Percentiles rank a stretch among this genome's conserved stretches.
Evolutionary conservation across 2,329 filamentous ascomycete genomes (phyloP).

Genomic region (Aspergillus oerlinghausenensis): DNA sequence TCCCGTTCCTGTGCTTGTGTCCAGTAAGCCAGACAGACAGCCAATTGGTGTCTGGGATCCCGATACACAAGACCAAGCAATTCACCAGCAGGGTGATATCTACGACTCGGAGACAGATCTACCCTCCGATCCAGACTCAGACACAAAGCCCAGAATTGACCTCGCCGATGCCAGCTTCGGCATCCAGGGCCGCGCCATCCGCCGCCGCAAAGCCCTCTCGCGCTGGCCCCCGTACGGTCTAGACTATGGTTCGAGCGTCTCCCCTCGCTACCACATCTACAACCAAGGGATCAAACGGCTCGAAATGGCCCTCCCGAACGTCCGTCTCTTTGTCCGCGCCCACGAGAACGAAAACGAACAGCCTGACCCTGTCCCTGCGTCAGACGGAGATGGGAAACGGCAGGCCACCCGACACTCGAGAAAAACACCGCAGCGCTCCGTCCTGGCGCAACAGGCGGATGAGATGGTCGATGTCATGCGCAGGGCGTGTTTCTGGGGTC

Average conservation of each 20-base stretch:
- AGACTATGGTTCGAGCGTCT: slow-evolving; percentile 26
- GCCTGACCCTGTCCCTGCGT: neutral
- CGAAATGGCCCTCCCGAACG: slow-evolving; percentile 30
- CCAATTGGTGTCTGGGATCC: slow-evolving; percentile 8
- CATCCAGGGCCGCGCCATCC: slow-evolving; percentile 11
- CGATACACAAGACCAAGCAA: slow-evolving; percentile 1
- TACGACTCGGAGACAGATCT: neutral
- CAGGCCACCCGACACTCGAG: neutral
- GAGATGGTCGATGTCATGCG: slow-evolving; percentile 42
- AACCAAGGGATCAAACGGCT: slow-evolving; percentile 18
- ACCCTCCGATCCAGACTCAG: neutral
- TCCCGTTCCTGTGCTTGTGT: slow-evolving; percentile 28
- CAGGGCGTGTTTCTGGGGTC: slow-evolving; percentile 41
- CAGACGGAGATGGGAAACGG: neutral
- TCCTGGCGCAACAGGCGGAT: slow-evolving; percentile 34
- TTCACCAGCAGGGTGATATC: neutral
- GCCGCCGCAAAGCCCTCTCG: slow-evolving; percentile 33
- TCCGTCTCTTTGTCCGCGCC: slow-evolving; percentile 22
- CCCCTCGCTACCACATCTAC: slow-evolving; percentile 11
- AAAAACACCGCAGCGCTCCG: slow-evolving; percentile 4
- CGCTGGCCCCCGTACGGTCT: slow-evolving; percentile 38
- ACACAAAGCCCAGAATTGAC: neutral
- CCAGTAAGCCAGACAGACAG: neutral
- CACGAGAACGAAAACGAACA: neutral
- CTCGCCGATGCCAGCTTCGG: slow-evolving; percentile 3